Evolutionary conservation across 2,329 filamentous ascomycete genomes (phyloP), one percentile per base, ranked within the genome.

Genomic region (Rosellinia necatrix): DNA sequence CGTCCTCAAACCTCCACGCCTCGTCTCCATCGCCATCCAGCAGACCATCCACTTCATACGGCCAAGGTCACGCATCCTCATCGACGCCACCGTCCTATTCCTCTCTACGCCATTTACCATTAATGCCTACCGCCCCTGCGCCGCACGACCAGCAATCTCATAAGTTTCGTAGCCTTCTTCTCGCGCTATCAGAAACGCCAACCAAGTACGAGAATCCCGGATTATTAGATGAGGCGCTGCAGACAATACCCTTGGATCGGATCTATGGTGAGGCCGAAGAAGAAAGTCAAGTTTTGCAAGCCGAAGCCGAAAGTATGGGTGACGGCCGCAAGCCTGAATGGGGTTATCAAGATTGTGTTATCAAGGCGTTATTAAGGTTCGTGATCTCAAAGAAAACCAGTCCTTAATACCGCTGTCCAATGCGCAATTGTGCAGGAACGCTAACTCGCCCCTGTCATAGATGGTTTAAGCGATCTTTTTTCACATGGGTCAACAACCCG

Each of bases 321-420:
- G 85, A 89, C 53, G 90, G 87, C 52, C 82, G 85, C 63, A 89
- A 89, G 71, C 85, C 92, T 1, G 89, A 92, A 77, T 97, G 93
- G 93, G 93, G 92, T 54, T 97, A 97, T 71, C 93, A 97, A 74
- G 94, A 99, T 75, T 99, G 93, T 72, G 91, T 97, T 52, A 89
- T 97, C 69, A 84, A 90, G 64, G 91, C 93, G 58, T 79, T 97
- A 62, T 79, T 97, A 68, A 88, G 86, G 89, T 92, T 78, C 66
- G 85, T 53, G 34, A 19, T 32, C 17, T 34, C n/a, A 22, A 21
- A 35, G 41, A 29, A 15, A 6, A 42, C 30, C 41, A n/a, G n/a
- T 15, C 5, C 17, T 13, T 24, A 13, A 6, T 30, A 6, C 4
- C 13, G 13, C 38, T 40, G 19, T 53, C 10, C 29, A 72, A 30